phyloP scores from a whole-genome alignment of 768 basidiomycete species.

The Tremella fuciformis region DNA sequence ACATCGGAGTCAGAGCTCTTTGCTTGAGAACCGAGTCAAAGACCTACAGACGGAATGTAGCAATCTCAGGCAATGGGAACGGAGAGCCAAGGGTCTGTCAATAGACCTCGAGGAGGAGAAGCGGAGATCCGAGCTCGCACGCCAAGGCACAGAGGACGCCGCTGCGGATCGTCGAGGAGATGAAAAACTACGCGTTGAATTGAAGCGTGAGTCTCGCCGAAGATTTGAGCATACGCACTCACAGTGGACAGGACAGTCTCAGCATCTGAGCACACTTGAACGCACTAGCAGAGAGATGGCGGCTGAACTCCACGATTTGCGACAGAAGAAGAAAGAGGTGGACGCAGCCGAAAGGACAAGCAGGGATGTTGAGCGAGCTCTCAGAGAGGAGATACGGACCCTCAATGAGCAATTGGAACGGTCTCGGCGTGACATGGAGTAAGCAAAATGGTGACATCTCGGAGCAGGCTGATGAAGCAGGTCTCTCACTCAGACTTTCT shows the following conservation, averaged over 20 bases:
- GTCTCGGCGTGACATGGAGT: slow-evolving; percentile 49
- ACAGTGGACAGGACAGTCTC: slow-evolving; percentile 32
- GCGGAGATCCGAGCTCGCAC: slow-evolving; percentile 25
- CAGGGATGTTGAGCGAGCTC: slow-evolving; percentile 29
- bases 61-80: slow-evolving; percentile 26
- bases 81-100: slow-evolving; percentile 28
- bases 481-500: slow-evolving; percentile 45
- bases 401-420: slow-evolving; percentile 44
- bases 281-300: slow-evolving; percentile 30
- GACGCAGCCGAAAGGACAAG: slow-evolving; percentile 32
- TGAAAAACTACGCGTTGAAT: slow-evolving; percentile 29
- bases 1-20: slow-evolving; percentile 13
- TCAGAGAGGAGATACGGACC: slow-evolving; percentile 37
- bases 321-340: slow-evolving; percentile 40
- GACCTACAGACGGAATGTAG: slow-evolving; percentile 30
- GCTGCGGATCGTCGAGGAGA: slow-evolving; percentile 25
- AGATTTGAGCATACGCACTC: neutral
- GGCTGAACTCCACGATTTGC: slow-evolving; percentile 40
- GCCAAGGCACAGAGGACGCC: slow-evolving; percentile 16
- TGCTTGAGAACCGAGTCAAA: slow-evolving; percentile 17
- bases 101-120: slow-evolving; percentile 46
- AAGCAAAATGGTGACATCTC: slow-evolving; percentile 8
- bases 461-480: slow-evolving; percentile 17
- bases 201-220: slow-evolving; percentile 32
- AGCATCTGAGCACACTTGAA: slow-evolving; percentile 28